Base-by-base conservation (phyloP, 805 yeast species). In the Hanseniaspora singularis region DNA sequence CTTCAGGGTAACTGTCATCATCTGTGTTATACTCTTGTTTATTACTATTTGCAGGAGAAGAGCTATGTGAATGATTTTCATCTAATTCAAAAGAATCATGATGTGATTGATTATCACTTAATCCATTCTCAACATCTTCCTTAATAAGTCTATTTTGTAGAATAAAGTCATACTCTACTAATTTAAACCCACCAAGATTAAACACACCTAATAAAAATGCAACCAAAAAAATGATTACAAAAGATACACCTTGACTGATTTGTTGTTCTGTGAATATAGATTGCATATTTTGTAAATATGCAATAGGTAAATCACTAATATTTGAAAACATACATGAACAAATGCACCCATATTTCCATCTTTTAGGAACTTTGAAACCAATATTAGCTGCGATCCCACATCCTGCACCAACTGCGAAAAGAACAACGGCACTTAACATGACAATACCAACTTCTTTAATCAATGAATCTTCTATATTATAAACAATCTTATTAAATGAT, bases 241-340 rank as follows among this genome's bases (percentile, higher is more conserved):
- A 84, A 0, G 96, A 92, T 22, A 81, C 80, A 22, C 96, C 96
- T 54, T 73, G 72, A 46, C 75, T 70, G 31, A 84, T 85, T 51
- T 82, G 77, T 3, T 62, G 72, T 14, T 66, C 55, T 0, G 79
- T 66, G 54, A 87, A 79, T 6, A 71, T 65, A 14, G 74, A 70
- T 38, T 83, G 72, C 61, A 81, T 66, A 1, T 83, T 79, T 54
- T 79, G 85, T 40, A 81, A 55, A 56, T 79, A 81, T 0, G 89
- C 88, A 52, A 81, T 80, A 0, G 92, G 92, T 40, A 81, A 66
- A 57, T 81, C 92, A 27, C 82, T 73, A 39, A 81, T 81, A 58
- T 81, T 81, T 28, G 85, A 85, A 62, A 81, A 73, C 52, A 79
- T 64, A 3, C 86, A 85, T 1, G 81, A 86, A 6, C 79, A 71